Percentiles rank a stretch among this genome's conserved stretches.
Evolutionary conservation across 345 rosid species (phyloP).

Genomic region (Salix dunnii): DNA sequence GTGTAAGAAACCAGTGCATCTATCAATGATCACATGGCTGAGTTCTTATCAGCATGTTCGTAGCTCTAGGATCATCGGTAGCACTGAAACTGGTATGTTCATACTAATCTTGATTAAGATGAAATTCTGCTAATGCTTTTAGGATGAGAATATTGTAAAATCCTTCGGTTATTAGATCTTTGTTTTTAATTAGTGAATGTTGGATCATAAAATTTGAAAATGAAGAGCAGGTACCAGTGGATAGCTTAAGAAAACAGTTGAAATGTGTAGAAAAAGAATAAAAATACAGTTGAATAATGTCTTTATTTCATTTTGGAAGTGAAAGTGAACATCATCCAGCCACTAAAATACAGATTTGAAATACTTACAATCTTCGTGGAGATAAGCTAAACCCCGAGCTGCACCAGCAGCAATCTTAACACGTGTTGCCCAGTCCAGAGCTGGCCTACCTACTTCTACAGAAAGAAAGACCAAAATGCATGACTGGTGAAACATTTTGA

Average conservation of each 20-base stretch:
- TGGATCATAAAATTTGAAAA: background rate
- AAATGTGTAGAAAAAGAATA: background rate
- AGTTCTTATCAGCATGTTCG: background rate
- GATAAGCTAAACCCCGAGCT: constrained; percentile 96
- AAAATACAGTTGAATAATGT: background rate
- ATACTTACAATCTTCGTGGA: constrained; percentile 91
- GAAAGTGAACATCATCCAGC: background rate
- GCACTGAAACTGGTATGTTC: background rate
- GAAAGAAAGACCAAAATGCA: constrained; percentile 12
- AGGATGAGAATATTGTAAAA: background rate
- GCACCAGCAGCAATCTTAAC: constrained; percentile 85
- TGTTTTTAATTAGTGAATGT: background rate
- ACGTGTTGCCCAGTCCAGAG: constrained; percentile 76
- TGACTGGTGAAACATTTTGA: constrained; percentile 5
- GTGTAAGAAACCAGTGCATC: background rate
- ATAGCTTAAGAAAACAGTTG: background rate
- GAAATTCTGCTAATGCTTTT: background rate
- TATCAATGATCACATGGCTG: background rate
- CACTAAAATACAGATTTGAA: constrained; percentile 7
- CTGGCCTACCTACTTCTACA: constrained; percentile 55
- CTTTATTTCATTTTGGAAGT: background rate
- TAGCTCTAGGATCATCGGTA: background rate
- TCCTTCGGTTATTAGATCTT: background rate
- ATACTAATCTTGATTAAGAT: background rate
- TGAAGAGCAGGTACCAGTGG: background rate